phyloP scores from a whole-genome alignment of 179 eudicot genomes.

The Gypsophila paniculata region DNA sequence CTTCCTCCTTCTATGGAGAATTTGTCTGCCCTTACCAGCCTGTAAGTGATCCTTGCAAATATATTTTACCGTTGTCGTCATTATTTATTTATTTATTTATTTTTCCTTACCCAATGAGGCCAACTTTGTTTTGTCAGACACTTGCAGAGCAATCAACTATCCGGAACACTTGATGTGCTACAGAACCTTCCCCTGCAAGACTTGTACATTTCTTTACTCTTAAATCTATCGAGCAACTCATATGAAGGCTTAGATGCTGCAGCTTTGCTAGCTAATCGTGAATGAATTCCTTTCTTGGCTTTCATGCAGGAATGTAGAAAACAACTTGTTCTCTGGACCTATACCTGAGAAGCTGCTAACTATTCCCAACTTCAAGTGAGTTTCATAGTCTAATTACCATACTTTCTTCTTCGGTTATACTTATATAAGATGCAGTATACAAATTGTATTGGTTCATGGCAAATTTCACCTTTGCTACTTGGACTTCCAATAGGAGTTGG shows the following conservation, averaged over 20 bases:
- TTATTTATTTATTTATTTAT: not conserved
- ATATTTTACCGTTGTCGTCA: not conserved
- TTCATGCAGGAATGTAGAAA: constrained; percentile 59
- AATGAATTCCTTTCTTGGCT: constrained; percentile 12
- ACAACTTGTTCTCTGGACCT: constrained; percentile 77
- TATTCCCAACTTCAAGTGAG: constrained; percentile 79
- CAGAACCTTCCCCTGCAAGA: constrained; percentile 79
- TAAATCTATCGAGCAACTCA: not conserved
- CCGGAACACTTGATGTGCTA: constrained; percentile 86
- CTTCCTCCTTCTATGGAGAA: constrained; percentile 65
- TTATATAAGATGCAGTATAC: not conserved
- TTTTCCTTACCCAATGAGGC: constrained; percentile 15
- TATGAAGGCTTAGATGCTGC: not conserved
- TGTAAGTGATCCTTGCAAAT: constrained; percentile 44
- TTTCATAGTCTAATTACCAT: constrained; percentile 7
- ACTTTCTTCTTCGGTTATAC: not conserved
- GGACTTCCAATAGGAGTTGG: not conserved
- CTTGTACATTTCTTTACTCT: constrained; percentile 23
- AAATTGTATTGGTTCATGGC: not conserved
- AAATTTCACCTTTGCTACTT: not conserved
- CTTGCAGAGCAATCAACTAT: constrained; percentile 86
- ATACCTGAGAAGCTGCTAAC: constrained; percentile 65
- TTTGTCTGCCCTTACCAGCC: constrained; percentile 57
- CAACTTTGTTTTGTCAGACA: constrained; percentile 52
- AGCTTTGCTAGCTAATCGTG: not conserved